phyloP scores from a whole-genome alignment of 1,284 basidiomycete genomes.

The Rhodotorula sp. region DNA sequence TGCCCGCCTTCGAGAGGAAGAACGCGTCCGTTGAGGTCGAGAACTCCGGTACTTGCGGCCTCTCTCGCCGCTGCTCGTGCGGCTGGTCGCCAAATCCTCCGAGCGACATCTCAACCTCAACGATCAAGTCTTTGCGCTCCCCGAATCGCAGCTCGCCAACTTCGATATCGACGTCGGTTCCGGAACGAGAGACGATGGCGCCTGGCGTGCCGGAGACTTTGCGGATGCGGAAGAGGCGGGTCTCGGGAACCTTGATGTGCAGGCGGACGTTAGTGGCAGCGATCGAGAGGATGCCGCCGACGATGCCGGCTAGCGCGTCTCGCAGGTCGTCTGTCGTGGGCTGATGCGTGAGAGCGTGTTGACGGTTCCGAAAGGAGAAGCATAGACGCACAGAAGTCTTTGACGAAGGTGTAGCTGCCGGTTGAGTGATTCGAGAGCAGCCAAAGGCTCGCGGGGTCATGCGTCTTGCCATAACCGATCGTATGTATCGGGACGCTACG shows the following conservation, averaged over 20 bases:
- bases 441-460: constrained; percentile 97
- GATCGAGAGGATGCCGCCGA: constrained; percentile 92
- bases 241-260: constrained; percentile 82
- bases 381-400: constrained; percentile 70
- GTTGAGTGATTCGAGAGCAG: constrained; percentile 95
- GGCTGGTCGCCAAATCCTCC: constrained; percentile 8
- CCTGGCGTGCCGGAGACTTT: constrained; percentile 83
- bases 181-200: constrained; percentile 77
- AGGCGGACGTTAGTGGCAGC: constrained; percentile 84
- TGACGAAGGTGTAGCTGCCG: constrained; percentile 95
- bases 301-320: constrained; percentile 80
- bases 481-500: constrained; percentile 81
- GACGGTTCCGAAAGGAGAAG: no score
- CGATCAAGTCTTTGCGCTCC: constrained; percentile 87
- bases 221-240: constrained; percentile 74
- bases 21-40: constrained; percentile 43
- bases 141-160: constrained; percentile 88
- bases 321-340: constrained; percentile 68
- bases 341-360: no score
- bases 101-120: constrained; percentile 79
- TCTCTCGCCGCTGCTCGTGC: not conserved
- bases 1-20: constrained; percentile 40
- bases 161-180: constrained; percentile 90
- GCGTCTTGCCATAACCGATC: constrained; percentile 91
- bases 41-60: constrained; percentile 14